Evolutionary conservation across 176 grass and related monocot species (phyloP).

Genomic region (Oryza nivara): DNA sequence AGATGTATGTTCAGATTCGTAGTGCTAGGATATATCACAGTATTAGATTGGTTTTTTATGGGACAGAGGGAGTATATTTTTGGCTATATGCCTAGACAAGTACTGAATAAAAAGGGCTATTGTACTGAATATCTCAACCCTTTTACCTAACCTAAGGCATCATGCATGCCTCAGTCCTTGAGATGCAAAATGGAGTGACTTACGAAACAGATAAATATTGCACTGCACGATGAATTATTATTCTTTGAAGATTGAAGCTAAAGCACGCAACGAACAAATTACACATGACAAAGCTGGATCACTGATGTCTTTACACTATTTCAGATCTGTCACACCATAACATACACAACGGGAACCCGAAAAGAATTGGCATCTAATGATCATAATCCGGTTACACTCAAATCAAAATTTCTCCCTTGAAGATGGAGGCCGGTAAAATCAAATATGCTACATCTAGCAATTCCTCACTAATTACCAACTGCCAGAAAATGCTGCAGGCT

Average conservation of each 20-base stretch:
- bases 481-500: background rate
- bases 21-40: too few species aligned
- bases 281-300: background rate
- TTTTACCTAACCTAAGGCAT: too few species aligned
- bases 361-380: constrained; percentile 39
- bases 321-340: background rate
- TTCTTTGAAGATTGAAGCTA: background rate
- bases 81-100: too few species aligned
- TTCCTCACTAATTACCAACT: constrained; percentile 10
- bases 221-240: background rate
- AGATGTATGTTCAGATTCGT: too few species aligned
- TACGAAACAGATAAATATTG: background rate
- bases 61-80: too few species aligned
- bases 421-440: constrained; percentile 21
- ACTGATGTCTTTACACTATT: background rate
- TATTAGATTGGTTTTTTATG: too few species aligned
- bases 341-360: background rate
- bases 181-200: background rate
- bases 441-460: constrained; percentile 26
- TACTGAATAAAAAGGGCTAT: too few species aligned
- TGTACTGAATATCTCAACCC: background rate
- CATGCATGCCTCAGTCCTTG: too few species aligned
- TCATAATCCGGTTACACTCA: background rate
- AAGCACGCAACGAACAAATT: background rate
- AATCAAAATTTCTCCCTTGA: constrained; percentile 39